These are phyloP conservation scores for Fusarium odoratissimum DNA, from an alignment of 2,329 filamentous ascomycete species.

Conservation along the genomic window DNA sequence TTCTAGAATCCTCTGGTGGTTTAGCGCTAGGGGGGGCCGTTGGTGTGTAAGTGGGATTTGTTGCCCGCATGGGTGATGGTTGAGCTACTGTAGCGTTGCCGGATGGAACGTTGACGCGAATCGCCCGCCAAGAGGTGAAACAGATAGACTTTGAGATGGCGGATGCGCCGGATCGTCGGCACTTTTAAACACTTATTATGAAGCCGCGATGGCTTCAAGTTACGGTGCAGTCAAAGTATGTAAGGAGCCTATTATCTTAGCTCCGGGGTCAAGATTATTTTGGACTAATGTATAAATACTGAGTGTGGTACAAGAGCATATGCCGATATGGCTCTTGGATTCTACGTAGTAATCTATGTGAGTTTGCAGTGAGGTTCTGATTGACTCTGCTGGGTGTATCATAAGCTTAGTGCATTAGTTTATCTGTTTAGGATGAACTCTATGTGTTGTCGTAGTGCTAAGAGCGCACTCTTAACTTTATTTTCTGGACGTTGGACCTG, in stretches of 20 bases:
- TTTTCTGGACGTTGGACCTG: not conserved
- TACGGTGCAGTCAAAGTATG: not conserved
- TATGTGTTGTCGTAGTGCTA: not conserved
- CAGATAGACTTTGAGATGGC: conserved; percentile 8
- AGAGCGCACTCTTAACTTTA: not conserved
- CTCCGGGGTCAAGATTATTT: not conserved
- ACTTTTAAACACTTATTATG: conserved; percentile 3
- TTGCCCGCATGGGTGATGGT: not conserved
- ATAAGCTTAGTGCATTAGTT: not conserved
- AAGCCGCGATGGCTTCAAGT: conserved; percentile 22
- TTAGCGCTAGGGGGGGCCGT: conserved; percentile 4
- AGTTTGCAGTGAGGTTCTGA: not conserved
- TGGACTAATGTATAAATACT: not conserved
- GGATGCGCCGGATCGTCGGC: conserved; percentile 23
- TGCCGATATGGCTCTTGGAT: not conserved
- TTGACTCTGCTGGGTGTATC: not conserved
- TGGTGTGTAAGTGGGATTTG: not conserved
- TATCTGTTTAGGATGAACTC: not conserved
- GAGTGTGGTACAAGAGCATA: not conserved
- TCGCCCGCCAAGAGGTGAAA: conserved; percentile 2
- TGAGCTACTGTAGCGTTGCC: conserved; percentile 10
- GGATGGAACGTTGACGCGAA: conserved; percentile 23
- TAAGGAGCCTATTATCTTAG: not conserved
- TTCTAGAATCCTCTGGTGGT: conserved; percentile 22
- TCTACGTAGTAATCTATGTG: too few species aligned